A percentile compares a stretch with the other conserved stretches of the same genome.
These are phyloP conservation scores for Pelomyxa schiedti DNA, from an alignment of 78 protist genomes.

Conservation along the genomic window DNA sequence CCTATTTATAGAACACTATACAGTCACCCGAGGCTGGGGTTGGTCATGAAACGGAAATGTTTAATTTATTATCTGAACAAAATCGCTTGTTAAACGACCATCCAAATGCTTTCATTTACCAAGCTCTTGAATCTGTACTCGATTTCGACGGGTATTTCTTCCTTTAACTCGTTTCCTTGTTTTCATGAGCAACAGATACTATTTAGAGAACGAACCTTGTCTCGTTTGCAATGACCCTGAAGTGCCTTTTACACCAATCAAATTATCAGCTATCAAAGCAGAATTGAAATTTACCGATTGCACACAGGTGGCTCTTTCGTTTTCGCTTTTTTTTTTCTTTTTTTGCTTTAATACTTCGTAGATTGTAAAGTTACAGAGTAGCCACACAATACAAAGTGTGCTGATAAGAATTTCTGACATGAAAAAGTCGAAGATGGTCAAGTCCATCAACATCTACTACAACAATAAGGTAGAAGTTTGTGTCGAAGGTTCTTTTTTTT, in stretches of 20 bases:
- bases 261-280: constrained; percentile 32
- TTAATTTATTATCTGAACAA: constrained; percentile 17
- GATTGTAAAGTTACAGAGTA: constrained; percentile 20
- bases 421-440: constrained; percentile 33
- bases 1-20: constrained; percentile 13
- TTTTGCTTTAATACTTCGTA: constrained; percentile 2
- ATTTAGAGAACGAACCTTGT: constrained; percentile 62
- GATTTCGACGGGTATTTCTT: constrained; percentile 65
- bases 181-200: too few relatives aligned
- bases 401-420: constrained; percentile 19
- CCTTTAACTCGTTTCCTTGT: too few relatives aligned
- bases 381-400: constrained; percentile 11
- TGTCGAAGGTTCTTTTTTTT: background rate
- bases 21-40: background rate
- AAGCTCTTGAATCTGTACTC: constrained; percentile 11
- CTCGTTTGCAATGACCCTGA: constrained; percentile 47
- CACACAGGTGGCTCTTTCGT: background rate
- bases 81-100: constrained; percentile 23
- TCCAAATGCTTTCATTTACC: constrained; percentile 58
- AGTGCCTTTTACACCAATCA: constrained; percentile 9
- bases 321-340: background rate
- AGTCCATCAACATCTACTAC: constrained; percentile 47
- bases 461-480: constrained; percentile 14
- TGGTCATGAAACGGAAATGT: background rate
- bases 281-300: constrained; percentile 58